A percentile compares a stretch with the other conserved stretches of the same genome.
phyloP scores from a whole-genome alignment of 2,329 filamentous ascomycete genomes.

The Aspergillus ochraceoroseus region DNA sequence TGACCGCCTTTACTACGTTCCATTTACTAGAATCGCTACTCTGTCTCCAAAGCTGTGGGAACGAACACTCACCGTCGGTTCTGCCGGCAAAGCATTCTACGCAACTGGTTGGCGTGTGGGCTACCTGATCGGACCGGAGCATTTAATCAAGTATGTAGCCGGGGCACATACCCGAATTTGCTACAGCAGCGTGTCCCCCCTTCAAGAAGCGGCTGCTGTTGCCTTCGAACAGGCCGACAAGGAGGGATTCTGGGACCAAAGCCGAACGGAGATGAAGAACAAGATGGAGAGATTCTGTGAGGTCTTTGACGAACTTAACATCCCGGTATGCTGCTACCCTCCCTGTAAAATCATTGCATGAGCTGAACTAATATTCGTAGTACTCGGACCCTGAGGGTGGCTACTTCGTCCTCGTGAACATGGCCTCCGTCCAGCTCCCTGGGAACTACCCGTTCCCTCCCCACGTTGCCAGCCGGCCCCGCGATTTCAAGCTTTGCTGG shows the following conservation, averaged over 20 bases:
- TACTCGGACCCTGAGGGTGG: slow-evolving; percentile 94
- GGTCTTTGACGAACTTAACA: slow-evolving; percentile 67
- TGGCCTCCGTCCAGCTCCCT: slow-evolving; percentile 79
- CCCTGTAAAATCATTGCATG: background rate
- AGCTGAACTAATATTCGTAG: slow-evolving; percentile 22
- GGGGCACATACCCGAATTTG: slow-evolving; percentile 95
- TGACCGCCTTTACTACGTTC: slow-evolving; percentile 89
- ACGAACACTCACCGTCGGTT: slow-evolving; percentile 88
- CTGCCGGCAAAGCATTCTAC: slow-evolving; percentile 97
- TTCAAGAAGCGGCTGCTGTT: slow-evolving; percentile 90
- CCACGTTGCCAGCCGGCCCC: slow-evolving; percentile 76
- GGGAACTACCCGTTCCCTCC: slow-evolving; percentile 80
- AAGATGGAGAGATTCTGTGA: slow-evolving; percentile 86
- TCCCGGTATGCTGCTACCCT: slow-evolving; percentile 47
- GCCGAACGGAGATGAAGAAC: slow-evolving; percentile 77
- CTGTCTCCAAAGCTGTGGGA: slow-evolving; percentile 83
- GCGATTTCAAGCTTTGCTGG: slow-evolving; percentile 94
- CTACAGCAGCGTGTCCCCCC: slow-evolving; percentile 85
- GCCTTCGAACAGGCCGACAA: slow-evolving; percentile 87
- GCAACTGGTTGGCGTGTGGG: slow-evolving; percentile 95
- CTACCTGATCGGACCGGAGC: slow-evolving; percentile 83
- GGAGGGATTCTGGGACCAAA: slow-evolving; percentile 80
- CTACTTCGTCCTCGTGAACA: slow-evolving; percentile 95
- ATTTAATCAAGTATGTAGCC: slow-evolving; percentile 85
- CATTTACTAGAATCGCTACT: slow-evolving; percentile 88